phyloP scores from a whole-genome alignment of 2,329 filamentous ascomycete species.

The Cercospora nicotianae region DNA sequence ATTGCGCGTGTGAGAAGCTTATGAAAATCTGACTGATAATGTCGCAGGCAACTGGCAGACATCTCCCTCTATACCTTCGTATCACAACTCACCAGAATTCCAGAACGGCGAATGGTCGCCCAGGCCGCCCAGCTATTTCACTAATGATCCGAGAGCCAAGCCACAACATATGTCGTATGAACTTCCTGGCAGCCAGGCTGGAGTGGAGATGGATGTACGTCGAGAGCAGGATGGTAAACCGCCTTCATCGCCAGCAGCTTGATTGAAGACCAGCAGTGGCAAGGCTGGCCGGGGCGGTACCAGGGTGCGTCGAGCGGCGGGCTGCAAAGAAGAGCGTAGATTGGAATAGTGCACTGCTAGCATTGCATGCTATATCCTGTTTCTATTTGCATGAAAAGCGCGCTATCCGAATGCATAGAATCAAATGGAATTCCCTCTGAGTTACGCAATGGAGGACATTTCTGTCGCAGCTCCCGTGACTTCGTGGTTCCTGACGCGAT shows the following conservation, averaged over 20 bases:
- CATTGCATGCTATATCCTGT: background rate
- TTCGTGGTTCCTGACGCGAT: background rate
- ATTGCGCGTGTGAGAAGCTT: background rate
- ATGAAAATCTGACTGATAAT: background rate
- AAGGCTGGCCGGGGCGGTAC: background rate
- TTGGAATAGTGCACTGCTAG: background rate
- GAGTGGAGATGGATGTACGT: constrained; percentile 17
- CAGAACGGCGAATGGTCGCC: constrained; percentile 17
- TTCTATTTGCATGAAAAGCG: background rate
- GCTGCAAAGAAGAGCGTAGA: background rate
- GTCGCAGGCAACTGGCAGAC: constrained; percentile 7
- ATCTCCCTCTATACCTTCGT: constrained; percentile 14
- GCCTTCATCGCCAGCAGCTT: background rate
- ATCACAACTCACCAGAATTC: constrained; percentile 16
- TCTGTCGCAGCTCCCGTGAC: background rate
- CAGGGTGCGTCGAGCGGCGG: background rate
- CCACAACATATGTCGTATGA: constrained; percentile 13
- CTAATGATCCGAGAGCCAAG: constrained; percentile 11
- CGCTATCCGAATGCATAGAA: background rate
- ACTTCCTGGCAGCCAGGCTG: constrained; percentile 16
- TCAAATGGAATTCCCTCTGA: background rate
- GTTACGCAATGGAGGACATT: background rate
- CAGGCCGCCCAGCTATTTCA: constrained; percentile 18
- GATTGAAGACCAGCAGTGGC: background rate
- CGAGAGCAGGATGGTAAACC: background rate